Conservation (phyloP, 768 basidiomycete genomes). For the Amanita rubescens region DNA sequence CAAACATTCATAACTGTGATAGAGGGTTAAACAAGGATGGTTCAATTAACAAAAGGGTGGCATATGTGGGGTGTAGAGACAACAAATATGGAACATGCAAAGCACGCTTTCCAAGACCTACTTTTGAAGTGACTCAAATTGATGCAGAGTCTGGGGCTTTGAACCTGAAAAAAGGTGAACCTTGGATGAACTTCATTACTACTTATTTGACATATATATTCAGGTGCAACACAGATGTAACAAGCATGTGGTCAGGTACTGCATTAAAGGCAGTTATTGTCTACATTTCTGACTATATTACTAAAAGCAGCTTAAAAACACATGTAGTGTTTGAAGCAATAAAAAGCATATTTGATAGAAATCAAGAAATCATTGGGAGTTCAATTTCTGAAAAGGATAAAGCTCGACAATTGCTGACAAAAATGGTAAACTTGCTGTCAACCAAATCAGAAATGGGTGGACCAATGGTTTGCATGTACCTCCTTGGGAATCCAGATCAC, state of each 20-base stretch:
- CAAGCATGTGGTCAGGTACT: conserved; percentile 24
- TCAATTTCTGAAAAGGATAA: neutral
- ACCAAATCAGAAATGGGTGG: conserved; percentile 21
- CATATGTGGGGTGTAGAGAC: conserved; percentile 7
- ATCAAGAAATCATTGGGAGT: conserved; percentile 9
- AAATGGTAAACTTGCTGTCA: conserved; percentile 22
- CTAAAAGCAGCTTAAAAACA: conserved; percentile 22
- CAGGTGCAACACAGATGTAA: conserved; percentile 26
- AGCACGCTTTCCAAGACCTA: no score
- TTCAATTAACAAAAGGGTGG: no score
- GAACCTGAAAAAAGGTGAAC: conserved; percentile 23
- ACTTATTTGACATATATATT: conserved; percentile 18
- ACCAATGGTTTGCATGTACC: conserved; percentile 20
- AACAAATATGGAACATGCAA: conserved; percentile 16
- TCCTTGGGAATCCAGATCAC: conserved; percentile 22
- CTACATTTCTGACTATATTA: conserved; percentile 27
- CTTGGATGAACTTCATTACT: conserved; percentile 22
- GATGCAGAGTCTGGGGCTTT: conserved; percentile 17
- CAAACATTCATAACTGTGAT: no score
- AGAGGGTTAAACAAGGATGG: no score
- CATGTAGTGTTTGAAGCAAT: conserved; percentile 16
- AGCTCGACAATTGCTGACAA: conserved; percentile 12
- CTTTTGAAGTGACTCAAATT: no score
- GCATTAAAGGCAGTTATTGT: conserved; percentile 25
- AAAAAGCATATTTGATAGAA: neutral